These are phyloP conservation scores for Fonsecaea pugnacius DNA, from an alignment of 2,329 filamentous ascomycete genomes.

Conservation along the genomic window DNA sequence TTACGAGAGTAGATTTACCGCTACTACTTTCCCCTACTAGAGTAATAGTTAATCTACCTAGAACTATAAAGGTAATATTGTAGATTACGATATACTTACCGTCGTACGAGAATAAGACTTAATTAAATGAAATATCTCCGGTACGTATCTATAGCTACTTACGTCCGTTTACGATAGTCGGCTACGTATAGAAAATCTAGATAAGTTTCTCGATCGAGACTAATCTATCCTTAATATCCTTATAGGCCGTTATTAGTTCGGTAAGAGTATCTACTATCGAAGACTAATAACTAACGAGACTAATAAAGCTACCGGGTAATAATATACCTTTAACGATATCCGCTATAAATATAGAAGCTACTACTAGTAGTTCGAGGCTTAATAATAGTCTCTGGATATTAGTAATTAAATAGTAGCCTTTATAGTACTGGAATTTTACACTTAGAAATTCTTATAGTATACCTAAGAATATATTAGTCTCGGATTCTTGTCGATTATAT, in stretches of 20 bases:
- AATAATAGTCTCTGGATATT: constrained; percentile 43
- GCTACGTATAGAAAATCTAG: constrained; percentile 52
- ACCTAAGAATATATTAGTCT: constrained; percentile 55
- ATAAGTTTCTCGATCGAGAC: constrained; percentile 65
- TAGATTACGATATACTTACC: not conserved
- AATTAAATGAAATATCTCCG: not conserved
- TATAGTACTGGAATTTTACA: not conserved
- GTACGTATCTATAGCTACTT: not conserved
- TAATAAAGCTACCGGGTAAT: constrained; percentile 64
- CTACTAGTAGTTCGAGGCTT: constrained; percentile 54
- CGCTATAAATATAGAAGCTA: constrained; percentile 57
- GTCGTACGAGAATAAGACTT: constrained; percentile 41
- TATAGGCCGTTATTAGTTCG: constrained; percentile 50
- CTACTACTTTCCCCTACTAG: constrained; percentile 89
- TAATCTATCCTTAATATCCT: constrained; percentile 41
- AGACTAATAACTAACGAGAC: constrained; percentile 67
- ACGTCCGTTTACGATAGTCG: constrained; percentile 48
- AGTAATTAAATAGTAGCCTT: not conserved
- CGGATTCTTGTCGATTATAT: constrained; percentile 61
- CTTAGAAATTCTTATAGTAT: not conserved
- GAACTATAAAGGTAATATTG: constrained; percentile 37
- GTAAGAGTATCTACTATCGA: constrained; percentile 53
- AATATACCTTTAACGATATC: constrained; percentile 53
- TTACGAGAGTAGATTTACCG: constrained; percentile 98
- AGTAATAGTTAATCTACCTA: constrained; percentile 56